Evolutionary conservation across 2,329 filamentous ascomycete species (phyloP).

Genomic region (Trichoderma atroviride): DNA sequence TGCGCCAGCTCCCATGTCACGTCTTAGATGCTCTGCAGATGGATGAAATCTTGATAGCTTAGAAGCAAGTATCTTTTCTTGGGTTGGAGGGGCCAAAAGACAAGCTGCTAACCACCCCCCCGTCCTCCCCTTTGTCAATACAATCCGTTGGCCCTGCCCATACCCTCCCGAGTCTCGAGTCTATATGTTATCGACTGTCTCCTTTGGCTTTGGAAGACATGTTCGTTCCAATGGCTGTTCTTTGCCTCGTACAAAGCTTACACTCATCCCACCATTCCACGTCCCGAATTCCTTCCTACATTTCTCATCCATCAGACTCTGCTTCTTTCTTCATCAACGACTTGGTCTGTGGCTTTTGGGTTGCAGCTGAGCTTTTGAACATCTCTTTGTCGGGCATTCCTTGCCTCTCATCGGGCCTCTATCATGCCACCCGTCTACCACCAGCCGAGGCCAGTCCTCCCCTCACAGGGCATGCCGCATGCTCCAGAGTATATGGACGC

Average conservation of each 20-base stretch:
- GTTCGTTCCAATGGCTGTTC: conserved; percentile 44
- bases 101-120: conserved; percentile 36
- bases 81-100: conserved; percentile 35
- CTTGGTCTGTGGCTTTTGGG: conserved; percentile 34
- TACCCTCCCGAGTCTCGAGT: conserved; percentile 43
- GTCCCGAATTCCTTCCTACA: conserved; percentile 49
- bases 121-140: conserved; percentile 42
- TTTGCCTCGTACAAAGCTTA: conserved; percentile 42
- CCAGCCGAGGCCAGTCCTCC: conserved; percentile 51
- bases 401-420: conserved; percentile 30
- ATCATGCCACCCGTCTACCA: conserved; percentile 46
- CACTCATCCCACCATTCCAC: conserved; percentile 50
- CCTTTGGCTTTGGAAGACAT: conserved; percentile 36
- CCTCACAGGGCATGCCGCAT: conserved; percentile 55
- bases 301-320: conserved; percentile 45
- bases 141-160: conserved; percentile 37
- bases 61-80: conserved; percentile 29
- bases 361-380: conserved; percentile 35
- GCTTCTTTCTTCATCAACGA: conserved; percentile 34
- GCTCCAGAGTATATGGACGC: conserved; percentile 51
- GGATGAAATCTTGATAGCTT: conserved; percentile 37
- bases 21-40: conserved; percentile 36
- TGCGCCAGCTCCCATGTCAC: conserved; percentile 26
- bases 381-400: conserved; percentile 26
- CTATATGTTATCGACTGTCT: conserved; percentile 42